Evolutionary conservation across 192 early-diverging fungal species (phyloP).

Genomic region (Lobulomyces angularis): DNA sequence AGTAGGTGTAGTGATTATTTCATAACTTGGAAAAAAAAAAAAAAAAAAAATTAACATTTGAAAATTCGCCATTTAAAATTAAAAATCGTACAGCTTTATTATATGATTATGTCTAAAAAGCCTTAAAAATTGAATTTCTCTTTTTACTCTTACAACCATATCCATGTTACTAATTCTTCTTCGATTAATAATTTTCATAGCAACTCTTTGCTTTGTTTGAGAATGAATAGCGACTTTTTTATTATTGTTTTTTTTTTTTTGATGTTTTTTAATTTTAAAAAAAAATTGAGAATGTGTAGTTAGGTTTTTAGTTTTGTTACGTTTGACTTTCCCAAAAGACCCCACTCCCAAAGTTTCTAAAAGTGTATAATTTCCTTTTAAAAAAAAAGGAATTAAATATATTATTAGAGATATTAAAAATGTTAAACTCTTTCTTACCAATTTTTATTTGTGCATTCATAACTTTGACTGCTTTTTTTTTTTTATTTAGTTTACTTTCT

Average conservation of each 20-base stretch:
- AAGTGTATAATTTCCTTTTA: constrained; percentile 91
- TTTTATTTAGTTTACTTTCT: too few species aligned
- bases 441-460: too few species aligned
- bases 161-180: constrained; percentile 85
- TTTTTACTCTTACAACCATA: constrained; percentile 88
- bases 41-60: background rate
- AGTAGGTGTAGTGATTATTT: constrained; percentile 90
- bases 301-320: constrained; percentile 38
- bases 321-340: constrained; percentile 97
- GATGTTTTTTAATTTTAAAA: constrained; percentile 7
- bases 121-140: constrained; percentile 95
- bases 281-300: background rate
- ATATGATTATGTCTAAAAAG: constrained; percentile 93
- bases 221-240: constrained; percentile 82
- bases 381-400: too few species aligned
- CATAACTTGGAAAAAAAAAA: constrained; percentile 50
- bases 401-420: too few species aligned
- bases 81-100: constrained; percentile 71
- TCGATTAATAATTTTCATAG: constrained; percentile 90
- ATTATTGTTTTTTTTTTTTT: background rate
- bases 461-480: too few species aligned
- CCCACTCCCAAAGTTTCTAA: constrained; percentile 93
- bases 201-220: constrained; percentile 90
- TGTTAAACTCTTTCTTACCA: too few species aligned
- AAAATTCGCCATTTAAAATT: constrained; percentile 2